Evolutionary conservation across 2,329 filamentous ascomycete genomes (phyloP).

Genomic region (Fusarium phyllophilum): DNA sequence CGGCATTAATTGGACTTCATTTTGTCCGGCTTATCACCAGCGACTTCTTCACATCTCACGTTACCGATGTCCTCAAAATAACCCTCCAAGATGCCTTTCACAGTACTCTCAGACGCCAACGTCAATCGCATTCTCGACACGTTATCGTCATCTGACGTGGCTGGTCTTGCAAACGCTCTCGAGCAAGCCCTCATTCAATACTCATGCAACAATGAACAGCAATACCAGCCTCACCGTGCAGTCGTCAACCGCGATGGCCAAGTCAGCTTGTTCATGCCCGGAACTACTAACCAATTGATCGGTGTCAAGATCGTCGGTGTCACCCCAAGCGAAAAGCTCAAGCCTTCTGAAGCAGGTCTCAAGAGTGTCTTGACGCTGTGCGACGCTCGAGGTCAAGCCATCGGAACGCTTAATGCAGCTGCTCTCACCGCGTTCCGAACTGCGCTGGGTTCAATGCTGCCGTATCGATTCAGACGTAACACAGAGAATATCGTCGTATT

Average conservation of each 20-base stretch:
- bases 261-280: constrained; percentile 75
- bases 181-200: constrained; percentile 53
- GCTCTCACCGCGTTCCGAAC: constrained; percentile 77
- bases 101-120: constrained; percentile 38
- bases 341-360: constrained; percentile 40
- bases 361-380: constrained; percentile 66
- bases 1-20: not conserved
- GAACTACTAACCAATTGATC: constrained; percentile 66
- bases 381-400: constrained; percentile 65
- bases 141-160: constrained; percentile 30
- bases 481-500: constrained; percentile 69
- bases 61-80: no score
- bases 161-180: constrained; percentile 26
- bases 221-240: constrained; percentile 71
- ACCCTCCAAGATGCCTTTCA: constrained; percentile 32
- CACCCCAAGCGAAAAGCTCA: constrained; percentile 20
- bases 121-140: constrained; percentile 36
- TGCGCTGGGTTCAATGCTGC: constrained; percentile 69
- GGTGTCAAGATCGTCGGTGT: constrained; percentile 71
- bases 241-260: constrained; percentile 69
- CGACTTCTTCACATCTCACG: no score
- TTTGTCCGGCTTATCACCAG: not conserved
- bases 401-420: constrained; percentile 72
- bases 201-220: constrained; percentile 68
- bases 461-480: constrained; percentile 54